Evolutionary conservation across 805 yeast genomes (phyloP).

Genomic region (Monosporozyma aerobia): DNA sequence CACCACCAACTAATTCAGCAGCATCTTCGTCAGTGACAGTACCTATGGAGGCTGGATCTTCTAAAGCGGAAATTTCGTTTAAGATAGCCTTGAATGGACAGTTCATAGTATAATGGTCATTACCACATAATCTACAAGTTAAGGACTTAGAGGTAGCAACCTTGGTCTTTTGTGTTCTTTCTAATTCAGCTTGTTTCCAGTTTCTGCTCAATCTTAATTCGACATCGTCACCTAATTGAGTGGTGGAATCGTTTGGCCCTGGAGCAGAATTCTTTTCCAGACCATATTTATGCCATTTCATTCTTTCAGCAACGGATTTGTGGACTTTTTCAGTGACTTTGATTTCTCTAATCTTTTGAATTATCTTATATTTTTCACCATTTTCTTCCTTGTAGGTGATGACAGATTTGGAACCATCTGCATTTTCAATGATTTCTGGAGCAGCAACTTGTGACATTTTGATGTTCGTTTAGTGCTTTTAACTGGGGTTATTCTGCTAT

Average conservation of each 20-base stretch:
- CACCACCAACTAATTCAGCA: constrained; percentile 17
- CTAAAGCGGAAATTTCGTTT: constrained; percentile 39
- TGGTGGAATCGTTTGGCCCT: constrained; percentile 84
- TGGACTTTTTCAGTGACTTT: constrained; percentile 74
- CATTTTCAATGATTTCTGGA: constrained; percentile 65
- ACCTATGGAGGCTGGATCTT: constrained; percentile 27
- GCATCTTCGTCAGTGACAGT: constrained; percentile 29
- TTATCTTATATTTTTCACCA: constrained; percentile 78
- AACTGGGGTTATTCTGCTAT: background rate
- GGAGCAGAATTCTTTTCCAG: constrained; percentile 61
- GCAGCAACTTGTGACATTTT: constrained; percentile 54
- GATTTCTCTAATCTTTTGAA: constrained; percentile 74
- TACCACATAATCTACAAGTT: constrained; percentile 86
- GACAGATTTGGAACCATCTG: constrained; percentile 86
- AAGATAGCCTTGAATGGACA: constrained; percentile 94
- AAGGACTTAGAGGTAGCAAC: constrained; percentile 38
- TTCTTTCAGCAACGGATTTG: constrained; percentile 78
- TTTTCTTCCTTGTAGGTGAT: constrained; percentile 66
- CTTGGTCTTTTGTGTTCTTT: constrained; percentile 44
- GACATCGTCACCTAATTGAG: constrained; percentile 80
- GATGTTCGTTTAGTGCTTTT: background rate
- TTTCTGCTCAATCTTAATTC: constrained; percentile 63
- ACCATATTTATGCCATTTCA: constrained; percentile 84
- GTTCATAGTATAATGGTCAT: constrained; percentile 84
- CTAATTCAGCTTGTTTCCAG: constrained; percentile 71